Conservation (phyloP, 305 asterid species). For the Fraxinus velutina region DNA sequence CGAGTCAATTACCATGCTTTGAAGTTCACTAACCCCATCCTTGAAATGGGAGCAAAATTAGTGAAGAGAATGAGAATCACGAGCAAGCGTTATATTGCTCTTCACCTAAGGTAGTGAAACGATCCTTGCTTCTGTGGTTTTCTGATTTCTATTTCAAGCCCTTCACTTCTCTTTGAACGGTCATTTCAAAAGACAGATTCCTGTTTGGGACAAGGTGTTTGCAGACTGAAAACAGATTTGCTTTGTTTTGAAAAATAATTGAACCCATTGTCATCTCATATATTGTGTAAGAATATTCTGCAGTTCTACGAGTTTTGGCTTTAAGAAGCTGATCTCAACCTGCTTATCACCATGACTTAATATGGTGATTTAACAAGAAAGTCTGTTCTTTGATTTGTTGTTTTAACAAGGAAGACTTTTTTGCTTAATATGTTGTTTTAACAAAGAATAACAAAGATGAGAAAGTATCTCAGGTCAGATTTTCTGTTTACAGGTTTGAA, state of each 20-base stretch:
- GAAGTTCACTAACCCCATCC: constrained; percentile 78
- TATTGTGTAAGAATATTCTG: constrained; percentile 2
- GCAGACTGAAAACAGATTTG: constrained; percentile 8
- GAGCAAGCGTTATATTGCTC: constrained; percentile 87
- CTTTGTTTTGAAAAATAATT: constrained; percentile 1
- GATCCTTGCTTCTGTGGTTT: constrained; percentile 7
- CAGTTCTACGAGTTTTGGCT: constrained; percentile 17
- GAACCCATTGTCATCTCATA: not conserved
- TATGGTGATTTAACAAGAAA: not conserved
- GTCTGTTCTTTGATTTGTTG: not conserved
- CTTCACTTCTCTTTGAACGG: constrained; percentile 7
- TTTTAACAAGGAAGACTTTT: not conserved
- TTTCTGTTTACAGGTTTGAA: constrained; percentile 67
- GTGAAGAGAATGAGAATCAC: constrained; percentile 71
- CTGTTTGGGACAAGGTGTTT: constrained; percentile 8
- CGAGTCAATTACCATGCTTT: constrained; percentile 93
- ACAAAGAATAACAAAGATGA: constrained; percentile 1
- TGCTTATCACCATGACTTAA: not conserved
- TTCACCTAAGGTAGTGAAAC: constrained; percentile 71
- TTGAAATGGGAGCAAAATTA: constrained; percentile 70
- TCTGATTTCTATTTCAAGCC: constrained; percentile 11
- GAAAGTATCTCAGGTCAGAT: constrained; percentile 17
- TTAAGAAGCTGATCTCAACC: constrained; percentile 15
- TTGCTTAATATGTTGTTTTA: not conserved
- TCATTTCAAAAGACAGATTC: not conserved